Conservation (phyloP, 768 basidiomycete species). For the Lanmaoa rubissima region DNA sequence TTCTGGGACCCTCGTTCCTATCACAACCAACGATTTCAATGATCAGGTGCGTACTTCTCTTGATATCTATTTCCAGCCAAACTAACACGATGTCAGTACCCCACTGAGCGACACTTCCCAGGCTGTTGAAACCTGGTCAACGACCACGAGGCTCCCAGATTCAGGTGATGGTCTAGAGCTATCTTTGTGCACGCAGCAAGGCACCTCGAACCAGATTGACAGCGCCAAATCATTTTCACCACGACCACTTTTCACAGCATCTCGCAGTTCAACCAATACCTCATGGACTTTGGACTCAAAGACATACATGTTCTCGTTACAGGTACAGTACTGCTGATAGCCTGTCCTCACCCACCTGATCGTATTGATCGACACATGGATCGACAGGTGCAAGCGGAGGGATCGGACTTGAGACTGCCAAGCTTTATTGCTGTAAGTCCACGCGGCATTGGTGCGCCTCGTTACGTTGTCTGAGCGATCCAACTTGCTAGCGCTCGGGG, state of each 20-base stretch:
- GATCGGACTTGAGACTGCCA: conserved; percentile 64
- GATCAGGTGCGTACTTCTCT: not conserved
- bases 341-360: not conserved
- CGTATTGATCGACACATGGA: not conserved
- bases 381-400: conserved; percentile 68
- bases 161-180: conserved; percentile 10
- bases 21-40: not conserved
- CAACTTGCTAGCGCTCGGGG: conserved; percentile 55
- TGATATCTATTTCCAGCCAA: not conserved
- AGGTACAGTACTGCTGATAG: conserved; percentile 37
- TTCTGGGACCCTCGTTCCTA: no score
- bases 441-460: not conserved
- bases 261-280: not conserved
- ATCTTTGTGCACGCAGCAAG: conserved; percentile 7
- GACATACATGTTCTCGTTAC: conserved; percentile 68
- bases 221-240: not conserved
- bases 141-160: not conserved
- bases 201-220: not conserved
- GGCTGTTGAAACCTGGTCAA: conserved; percentile 10
- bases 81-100: not conserved
- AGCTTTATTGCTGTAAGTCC: conserved; percentile 52
- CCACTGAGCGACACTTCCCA: conserved; percentile 12
- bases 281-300: conserved; percentile 57
- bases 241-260: not conserved
- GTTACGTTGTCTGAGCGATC: not conserved